Base-by-base conservation (phyloP, 768 basidiomycete species). In the Suillus ampliporus region DNA sequence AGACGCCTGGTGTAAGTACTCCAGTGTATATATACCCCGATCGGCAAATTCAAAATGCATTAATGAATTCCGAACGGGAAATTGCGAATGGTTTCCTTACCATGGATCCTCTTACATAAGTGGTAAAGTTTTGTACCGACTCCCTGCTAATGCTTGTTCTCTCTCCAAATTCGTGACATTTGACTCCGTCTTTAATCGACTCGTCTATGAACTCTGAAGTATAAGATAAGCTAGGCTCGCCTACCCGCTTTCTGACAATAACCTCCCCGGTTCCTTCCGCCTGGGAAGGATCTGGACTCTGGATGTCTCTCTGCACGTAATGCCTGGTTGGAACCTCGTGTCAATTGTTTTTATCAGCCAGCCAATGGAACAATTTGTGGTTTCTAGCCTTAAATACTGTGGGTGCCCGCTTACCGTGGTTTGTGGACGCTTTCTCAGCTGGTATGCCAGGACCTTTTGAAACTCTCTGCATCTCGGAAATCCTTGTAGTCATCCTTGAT, bases 361-460 rank as follows among this genome's bases (percentile, higher is more conserved):
- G 23, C 11, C 48, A 34, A 34, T 52, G 51, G 52, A 23, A 37
- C n/a, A 23, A 37, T 37, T 35, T 35, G 21, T 17, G 15, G 9
- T 14, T 3, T 13, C 10, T 54, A 11, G 13, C 10, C 17, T 51
- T 11, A 17, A 48, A 7, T 8, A 5, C 10, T 17, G 35, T 15
- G 8, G 23, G 37, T 54, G 9, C 35, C 21, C n/a, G n/a, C n/a
- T n/a, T n/a, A n/a, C n/a, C n/a, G n/a, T n/a, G n/a, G n/a, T n/a
- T n/a, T n/a, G n/a, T n/a, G n/a, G n/a, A n/a, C n/a, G n/a, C n/a
- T n/a, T n/a, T n/a, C n/a, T n/a, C n/a, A n/a, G n/a, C n/a, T n/a
- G n/a, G n/a, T n/a, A 54, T 54, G 53, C 53, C 21, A 54, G 15
- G 35, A 54, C 37, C 53, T 54, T 54, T 54, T 38, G 53, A 54